A percentile compares a stretch with the other conserved stretches of the same genome.
Evolutionary conservation across 1,139 yeast genomes (phyloP).

Genomic region (Saccharomycopsis hybrid): DNA sequence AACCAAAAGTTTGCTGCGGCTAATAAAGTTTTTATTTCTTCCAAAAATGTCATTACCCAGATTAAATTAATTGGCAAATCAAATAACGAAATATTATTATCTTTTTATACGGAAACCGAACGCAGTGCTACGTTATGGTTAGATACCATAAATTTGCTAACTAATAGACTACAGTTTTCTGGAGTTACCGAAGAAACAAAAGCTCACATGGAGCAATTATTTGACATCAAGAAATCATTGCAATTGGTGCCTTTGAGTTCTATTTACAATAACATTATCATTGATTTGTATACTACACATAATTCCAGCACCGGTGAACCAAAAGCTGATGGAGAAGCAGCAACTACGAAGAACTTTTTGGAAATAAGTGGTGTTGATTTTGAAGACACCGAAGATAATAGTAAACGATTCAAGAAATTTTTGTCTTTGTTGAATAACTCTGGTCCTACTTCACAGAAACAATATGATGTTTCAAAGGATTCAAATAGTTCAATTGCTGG

Average conservation of each 20-base stretch:
- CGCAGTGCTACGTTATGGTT: conserved; percentile 15
- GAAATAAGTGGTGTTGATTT: too few species aligned
- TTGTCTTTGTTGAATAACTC: too few species aligned
- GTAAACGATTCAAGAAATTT: too few species aligned
- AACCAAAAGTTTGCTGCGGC: not conserved
- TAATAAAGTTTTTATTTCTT: conserved; percentile 1
- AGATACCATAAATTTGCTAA: conserved; percentile 16
- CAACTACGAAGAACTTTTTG: too few species aligned
- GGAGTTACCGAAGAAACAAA: conserved; percentile 13
- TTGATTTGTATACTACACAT: conserved; percentile 10
- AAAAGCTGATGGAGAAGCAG: too few species aligned
- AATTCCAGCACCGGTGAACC: too few species aligned
- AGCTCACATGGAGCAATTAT: conserved; percentile 15
- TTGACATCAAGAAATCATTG: conserved; percentile 16
- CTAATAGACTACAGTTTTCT: conserved; percentile 11
- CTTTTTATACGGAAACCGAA: conserved; percentile 14
- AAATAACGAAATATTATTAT: not conserved
- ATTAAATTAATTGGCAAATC: conserved; percentile 9
- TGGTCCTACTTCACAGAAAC: too few species aligned
- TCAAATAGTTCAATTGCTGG: too few species aligned
- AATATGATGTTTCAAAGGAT: too few species aligned
- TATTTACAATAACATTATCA: conserved; percentile 9
- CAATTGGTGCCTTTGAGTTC: conserved; percentile 17
- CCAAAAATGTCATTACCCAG: conserved; percentile 11
- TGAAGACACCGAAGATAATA: too few species aligned